A percentile compares a stretch with the other conserved stretches of the same genome.
These are phyloP conservation scores for Pelargonium citronellum DNA, from an alignment of 441 rosid species.

Conservation along the genomic window DNA sequence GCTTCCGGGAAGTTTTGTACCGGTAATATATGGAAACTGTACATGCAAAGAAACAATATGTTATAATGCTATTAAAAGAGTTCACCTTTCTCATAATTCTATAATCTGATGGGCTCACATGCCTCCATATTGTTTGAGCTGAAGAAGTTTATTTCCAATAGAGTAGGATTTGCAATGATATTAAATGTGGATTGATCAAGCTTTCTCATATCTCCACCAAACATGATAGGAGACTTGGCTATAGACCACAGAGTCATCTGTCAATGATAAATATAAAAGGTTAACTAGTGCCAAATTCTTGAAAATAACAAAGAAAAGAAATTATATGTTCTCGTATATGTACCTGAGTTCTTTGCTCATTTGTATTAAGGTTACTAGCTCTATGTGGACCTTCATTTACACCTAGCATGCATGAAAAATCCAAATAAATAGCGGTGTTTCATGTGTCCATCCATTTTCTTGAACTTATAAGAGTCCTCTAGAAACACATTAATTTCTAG, in stretches of 20 bases:
- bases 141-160: conserved; percentile 62
- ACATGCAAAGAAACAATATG: conserved; percentile 6
- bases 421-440: neutral
- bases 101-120: conserved; percentile 21
- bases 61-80: neutral
- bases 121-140: conserved; percentile 80
- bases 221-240: conserved; percentile 90
- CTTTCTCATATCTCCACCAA: conserved; percentile 85
- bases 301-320: neutral
- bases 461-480: too few relatives aligned
- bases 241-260: conserved; percentile 96
- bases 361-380: conserved; percentile 42
- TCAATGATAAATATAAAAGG: conserved; percentile 12
- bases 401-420: conserved; percentile 30
- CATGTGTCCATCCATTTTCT: neutral
- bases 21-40: conserved; percentile 58
- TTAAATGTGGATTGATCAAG: conserved; percentile 54
- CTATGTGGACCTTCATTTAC: conserved; percentile 78
- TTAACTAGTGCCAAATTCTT: conserved; percentile 10
- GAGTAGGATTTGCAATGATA: conserved; percentile 65
- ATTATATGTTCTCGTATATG: conserved; percentile 9
- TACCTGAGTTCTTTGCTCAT: conserved; percentile 84
- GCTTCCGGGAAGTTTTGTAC: conserved; percentile 20
- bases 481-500: too few relatives aligned
- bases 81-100: neutral